Base-by-base conservation (phyloP, 2,329 filamentous ascomycete species). In the Cadophora sp. region DNA sequence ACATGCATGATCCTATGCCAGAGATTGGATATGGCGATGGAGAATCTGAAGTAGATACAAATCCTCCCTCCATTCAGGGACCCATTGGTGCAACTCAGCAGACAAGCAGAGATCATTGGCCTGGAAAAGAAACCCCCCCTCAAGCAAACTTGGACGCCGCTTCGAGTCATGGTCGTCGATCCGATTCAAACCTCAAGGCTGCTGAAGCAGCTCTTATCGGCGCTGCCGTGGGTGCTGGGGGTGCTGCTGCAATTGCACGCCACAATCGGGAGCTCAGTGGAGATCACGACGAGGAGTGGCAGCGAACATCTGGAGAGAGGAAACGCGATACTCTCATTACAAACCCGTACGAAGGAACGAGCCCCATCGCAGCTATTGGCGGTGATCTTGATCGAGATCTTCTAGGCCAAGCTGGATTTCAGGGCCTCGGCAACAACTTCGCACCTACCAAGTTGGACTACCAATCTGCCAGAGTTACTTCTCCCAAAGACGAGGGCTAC, bases 401-500 rank as follows among this genome's bases (percentile, higher is more conserved):
- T 24, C 77, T 87, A 7, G 75, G 76, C 39, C 75, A 73, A 62
- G 48, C 71, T 51, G 74, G 70, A 20, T 73, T 73, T 41, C 78
- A 80, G 65, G 79, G 76, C 58, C 76, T 77, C 13, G 76, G 79
- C 48, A 75, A 77, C 62, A 78, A 79, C 43, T 85, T 83, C 69
- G 78, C 79, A 64, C 77, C 80, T 24, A 63, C 68, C 8, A 75
- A 75, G 56, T 65, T 76, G 18, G 69, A 68, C 16, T 78, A 73
- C 53, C 68, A 69, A 47, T 53, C 65, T 60, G 80, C 87, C 78
- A 84, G 89, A 76, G 85, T 87, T 73, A 86, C 83, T 51, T 83
- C 85, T 67, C 87, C 82, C 67, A 92, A 89, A 77, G 93, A 97
- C 76, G 95, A 98, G 81, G 95, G 94, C 8, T 98, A 97, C 80